Conservation (phyloP, 2,329 filamentous ascomycete genomes). For the Graphium sp. region DNA sequence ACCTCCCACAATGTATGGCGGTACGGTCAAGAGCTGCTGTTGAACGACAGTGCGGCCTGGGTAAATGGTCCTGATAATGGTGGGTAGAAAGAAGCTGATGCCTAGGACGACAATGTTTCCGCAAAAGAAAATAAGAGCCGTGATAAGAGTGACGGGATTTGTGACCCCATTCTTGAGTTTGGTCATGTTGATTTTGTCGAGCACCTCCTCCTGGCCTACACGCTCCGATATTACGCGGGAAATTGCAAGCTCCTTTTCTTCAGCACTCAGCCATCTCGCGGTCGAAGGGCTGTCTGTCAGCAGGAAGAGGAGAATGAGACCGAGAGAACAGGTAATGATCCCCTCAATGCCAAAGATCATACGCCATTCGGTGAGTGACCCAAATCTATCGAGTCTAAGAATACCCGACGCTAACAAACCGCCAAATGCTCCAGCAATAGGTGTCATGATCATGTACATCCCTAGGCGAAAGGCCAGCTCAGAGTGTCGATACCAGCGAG, state of each 20-base stretch:
- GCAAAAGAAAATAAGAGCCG: conserved; percentile 7
- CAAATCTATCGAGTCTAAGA: conserved; percentile 48
- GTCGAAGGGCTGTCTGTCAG: conserved; percentile 42
- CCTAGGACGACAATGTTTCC: conserved; percentile 10
- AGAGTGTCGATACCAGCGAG: conserved; percentile 58
- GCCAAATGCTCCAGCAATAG: conserved; percentile 55
- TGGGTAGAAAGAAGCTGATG: conserved; percentile 23
- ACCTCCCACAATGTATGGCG: conserved; percentile 10
- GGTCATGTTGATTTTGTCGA: conserved; percentile 35
- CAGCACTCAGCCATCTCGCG: conserved; percentile 30
- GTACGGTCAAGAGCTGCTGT: conserved; percentile 12
- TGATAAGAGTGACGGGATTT: conserved; percentile 14
- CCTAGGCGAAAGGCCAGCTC: conserved; percentile 53
- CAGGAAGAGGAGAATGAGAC: conserved; percentile 26
- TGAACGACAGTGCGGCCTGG: conserved; percentile 13
- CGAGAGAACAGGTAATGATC: conserved; percentile 29
- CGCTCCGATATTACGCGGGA: conserved; percentile 23
- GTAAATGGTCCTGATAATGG: conserved; percentile 9
- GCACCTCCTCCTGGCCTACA: conserved; percentile 34
- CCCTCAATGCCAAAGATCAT: conserved; percentile 70
- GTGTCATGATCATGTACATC: conserved; percentile 53
- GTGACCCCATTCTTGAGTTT: conserved; percentile 40
- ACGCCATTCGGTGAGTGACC: conserved; percentile 50
- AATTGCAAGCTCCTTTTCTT: conserved; percentile 39
- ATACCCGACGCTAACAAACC: conserved; percentile 59